Percentiles rank a stretch among this genome's conserved stretches.
Evolutionary conservation across 2,329 filamentous ascomycete species (phyloP).

Genomic region (Ceratocystis albifundus): DNA sequence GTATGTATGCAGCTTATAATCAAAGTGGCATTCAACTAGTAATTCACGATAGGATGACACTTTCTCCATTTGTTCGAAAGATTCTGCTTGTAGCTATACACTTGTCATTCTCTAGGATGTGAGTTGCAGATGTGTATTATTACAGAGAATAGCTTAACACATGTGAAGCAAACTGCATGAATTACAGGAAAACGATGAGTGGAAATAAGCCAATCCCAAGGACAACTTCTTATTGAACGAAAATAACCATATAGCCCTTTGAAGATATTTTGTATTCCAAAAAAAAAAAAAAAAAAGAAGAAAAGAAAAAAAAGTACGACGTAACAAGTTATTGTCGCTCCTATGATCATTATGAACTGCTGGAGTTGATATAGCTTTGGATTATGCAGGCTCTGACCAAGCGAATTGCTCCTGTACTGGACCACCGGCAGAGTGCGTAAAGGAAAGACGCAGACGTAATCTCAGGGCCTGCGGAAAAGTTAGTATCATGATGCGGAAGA

Average conservation of each 20-base stretch:
- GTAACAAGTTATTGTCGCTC: neutral
- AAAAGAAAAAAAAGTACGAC: neutral
- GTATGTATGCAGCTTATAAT: neutral
- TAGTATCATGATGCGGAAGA: slow-evolving; percentile 19
- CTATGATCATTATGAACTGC: neutral
- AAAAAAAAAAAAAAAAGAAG: too few species aligned
- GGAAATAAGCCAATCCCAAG: neutral
- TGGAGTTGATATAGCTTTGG: neutral
- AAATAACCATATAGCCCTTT: neutral
- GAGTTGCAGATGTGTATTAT: neutral
- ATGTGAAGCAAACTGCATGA: neutral
- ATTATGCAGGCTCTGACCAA: slow-evolving; percentile 67
- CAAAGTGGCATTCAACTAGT: neutral
- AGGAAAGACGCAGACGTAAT: slow-evolving; percentile 74
- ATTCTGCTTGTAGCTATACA: too few species aligned
- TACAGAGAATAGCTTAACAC: neutral
- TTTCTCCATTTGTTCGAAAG: too few species aligned
- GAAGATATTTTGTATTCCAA: neutral
- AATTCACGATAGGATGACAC: neutral
- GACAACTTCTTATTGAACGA: neutral
- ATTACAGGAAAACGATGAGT: neutral
- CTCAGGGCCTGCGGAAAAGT: slow-evolving; percentile 55
- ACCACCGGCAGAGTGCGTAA: slow-evolving; percentile 56
- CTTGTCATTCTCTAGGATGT: neutral
- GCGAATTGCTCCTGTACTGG: slow-evolving; percentile 85